A percentile compares a stretch with the other conserved stretches of the same genome.
Evolutionary conservation across 139 green algal genomes (phyloP).

Genomic region (Tetraselmis striata): DNA sequence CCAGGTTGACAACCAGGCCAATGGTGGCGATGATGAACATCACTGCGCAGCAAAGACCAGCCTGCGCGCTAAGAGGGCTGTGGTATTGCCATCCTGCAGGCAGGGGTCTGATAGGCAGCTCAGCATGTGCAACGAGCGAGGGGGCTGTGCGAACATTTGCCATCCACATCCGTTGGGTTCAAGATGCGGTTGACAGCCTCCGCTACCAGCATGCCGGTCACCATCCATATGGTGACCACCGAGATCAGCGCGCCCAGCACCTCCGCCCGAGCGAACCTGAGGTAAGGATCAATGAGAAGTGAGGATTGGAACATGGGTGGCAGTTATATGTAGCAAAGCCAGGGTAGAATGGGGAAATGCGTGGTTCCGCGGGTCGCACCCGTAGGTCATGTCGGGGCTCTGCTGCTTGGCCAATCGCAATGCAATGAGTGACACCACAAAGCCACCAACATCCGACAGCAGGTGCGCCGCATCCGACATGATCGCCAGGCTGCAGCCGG

Average conservation of each 20-base stretch:
- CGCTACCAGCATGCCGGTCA: slow-evolving; percentile 81
- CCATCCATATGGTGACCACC: slow-evolving; percentile 78
- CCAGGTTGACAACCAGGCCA: slow-evolving; percentile 76
- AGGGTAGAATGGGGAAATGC: too few species aligned
- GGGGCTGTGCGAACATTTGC: slow-evolving; percentile 42
- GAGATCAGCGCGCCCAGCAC: slow-evolving; percentile 83
- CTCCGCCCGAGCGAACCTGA: slow-evolving; percentile 51
- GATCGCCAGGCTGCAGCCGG: slow-evolving; percentile 73
- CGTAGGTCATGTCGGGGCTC: neutral
- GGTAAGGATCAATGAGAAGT: too few species aligned
- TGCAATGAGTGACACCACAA: slow-evolving; percentile 76
- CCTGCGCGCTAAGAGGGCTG: too few species aligned
- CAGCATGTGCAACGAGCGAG: too few species aligned
- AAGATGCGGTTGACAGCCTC: slow-evolving; percentile 73
- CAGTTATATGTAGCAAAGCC: too few species aligned
- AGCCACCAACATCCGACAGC: slow-evolving; percentile 82
- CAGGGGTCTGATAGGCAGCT: too few species aligned
- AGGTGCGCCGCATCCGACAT: slow-evolving; percentile 92
- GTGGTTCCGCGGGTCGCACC: too few species aligned
- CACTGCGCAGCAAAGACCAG: slow-evolving; percentile 45
- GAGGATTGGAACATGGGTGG: too few species aligned
- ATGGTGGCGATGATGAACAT: slow-evolving; percentile 80
- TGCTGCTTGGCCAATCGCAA: slow-evolving; percentile 7
- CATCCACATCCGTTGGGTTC: slow-evolving; percentile 57
- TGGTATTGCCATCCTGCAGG: too few species aligned